Percentiles rank a stretch among this genome's conserved stretches.
phyloP scores from a whole-genome alignment of 257 asterid genomes.

The Solanum megistacrolobum region DNA sequence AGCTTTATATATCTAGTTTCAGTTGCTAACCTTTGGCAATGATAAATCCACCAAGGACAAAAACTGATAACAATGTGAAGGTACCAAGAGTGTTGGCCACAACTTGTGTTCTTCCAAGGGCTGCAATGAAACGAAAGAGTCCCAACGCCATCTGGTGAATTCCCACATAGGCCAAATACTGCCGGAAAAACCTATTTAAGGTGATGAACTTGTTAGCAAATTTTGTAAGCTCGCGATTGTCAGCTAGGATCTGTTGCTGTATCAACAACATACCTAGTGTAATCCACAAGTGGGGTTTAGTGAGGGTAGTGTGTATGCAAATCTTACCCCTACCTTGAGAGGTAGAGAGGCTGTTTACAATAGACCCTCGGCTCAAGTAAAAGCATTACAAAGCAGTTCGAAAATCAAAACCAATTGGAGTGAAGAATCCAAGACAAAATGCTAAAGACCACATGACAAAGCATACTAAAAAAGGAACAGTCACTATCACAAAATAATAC shows the following conservation, averaged over 20 bases:
- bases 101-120: conserved; percentile 63
- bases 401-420: background rate
- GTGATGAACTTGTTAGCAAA: background rate
- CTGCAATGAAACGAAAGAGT: conserved; percentile 66
- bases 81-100: conserved; percentile 66
- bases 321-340: background rate
- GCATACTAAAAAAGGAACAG: background rate
- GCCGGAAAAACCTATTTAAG: conserved; percentile 43
- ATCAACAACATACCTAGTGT: background rate
- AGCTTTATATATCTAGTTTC: background rate
- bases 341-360: background rate
- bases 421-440: background rate
- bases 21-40: conserved; percentile 49
- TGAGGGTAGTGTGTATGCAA: background rate
- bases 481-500: background rate
- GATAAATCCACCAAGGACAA: conserved; percentile 67
- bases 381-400: background rate
- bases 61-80: conserved; percentile 49
- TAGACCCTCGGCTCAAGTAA: background rate
- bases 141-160: conserved; percentile 68
- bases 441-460: background rate
- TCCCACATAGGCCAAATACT: conserved; percentile 53
- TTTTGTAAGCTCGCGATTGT: background rate
- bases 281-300: background rate
- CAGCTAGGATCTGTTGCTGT: background rate